Evolutionary conservation across 2,329 filamentous ascomycete genomes (phyloP).

Genomic region (Gremmenia infestans): DNA sequence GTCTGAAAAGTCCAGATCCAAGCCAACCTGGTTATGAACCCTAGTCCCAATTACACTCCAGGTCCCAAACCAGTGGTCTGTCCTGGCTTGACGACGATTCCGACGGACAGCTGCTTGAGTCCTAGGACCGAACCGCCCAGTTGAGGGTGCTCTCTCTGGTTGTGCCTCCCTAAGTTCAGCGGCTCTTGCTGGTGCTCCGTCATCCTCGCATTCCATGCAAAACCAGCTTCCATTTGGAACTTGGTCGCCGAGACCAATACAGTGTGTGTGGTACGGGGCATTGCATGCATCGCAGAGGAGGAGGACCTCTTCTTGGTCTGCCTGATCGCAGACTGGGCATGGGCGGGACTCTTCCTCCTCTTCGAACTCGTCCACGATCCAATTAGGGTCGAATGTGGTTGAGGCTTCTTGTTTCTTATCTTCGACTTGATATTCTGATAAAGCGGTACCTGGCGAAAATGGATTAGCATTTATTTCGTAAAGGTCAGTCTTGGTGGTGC

Average conservation of each 20-base stretch:
- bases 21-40: slow-evolving; percentile 61
- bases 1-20: slow-evolving; percentile 82
- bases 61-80: slow-evolving; percentile 81
- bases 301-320: slow-evolving; percentile 77
- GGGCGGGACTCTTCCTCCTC: slow-evolving; percentile 66
- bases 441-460: slow-evolving; percentile 42
- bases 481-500: background rate
- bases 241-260: slow-evolving; percentile 67
- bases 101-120: slow-evolving; percentile 55
- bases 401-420: slow-evolving; percentile 78
- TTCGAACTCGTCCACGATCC: slow-evolving; percentile 68
- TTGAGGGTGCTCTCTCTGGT: slow-evolving; percentile 27
- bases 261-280: slow-evolving; percentile 85
- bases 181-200: slow-evolving; percentile 35
- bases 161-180: slow-evolving; percentile 31
- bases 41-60: slow-evolving; percentile 63
- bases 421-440: slow-evolving; percentile 61
- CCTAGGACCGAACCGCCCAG: slow-evolving; percentile 35
- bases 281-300: slow-evolving; percentile 91
- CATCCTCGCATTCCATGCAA: slow-evolving; percentile 72
- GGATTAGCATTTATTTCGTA: slow-evolving; percentile 12
- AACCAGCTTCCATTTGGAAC: slow-evolving; percentile 82
- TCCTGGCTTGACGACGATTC: slow-evolving; percentile 60
- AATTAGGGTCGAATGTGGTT: slow-evolving; percentile 75
- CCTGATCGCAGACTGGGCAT: slow-evolving; percentile 78